A percentile compares a stretch with the other conserved stretches of the same genome.
Evolutionary conservation across 805 yeast species (phyloP).

Genomic region (Starmerella apis): DNA sequence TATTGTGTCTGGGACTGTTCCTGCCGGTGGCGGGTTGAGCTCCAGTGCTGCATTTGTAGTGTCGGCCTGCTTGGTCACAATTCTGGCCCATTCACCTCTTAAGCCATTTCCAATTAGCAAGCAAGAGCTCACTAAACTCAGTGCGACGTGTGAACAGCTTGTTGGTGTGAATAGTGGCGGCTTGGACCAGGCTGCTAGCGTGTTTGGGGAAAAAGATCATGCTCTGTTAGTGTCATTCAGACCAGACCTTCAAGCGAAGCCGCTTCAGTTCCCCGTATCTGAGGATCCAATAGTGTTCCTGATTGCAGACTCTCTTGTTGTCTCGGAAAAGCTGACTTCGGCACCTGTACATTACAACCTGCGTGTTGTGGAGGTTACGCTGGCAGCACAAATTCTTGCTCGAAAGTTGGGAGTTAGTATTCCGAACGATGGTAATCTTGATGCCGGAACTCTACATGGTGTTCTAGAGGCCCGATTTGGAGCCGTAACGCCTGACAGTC

Average conservation of each 20-base stretch:
- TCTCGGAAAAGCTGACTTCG: conserved; percentile 56
- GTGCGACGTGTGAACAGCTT: conserved; percentile 57
- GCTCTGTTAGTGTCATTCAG: conserved; percentile 51
- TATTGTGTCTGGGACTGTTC: conserved; percentile 53
- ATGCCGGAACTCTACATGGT: conserved; percentile 54
- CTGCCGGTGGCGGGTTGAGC: conserved; percentile 61
- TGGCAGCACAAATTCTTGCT: conserved; percentile 55
- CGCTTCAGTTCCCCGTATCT: conserved; percentile 44
- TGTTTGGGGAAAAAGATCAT: conserved; percentile 50
- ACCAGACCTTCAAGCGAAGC: conserved; percentile 46
- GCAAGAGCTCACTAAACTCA: conserved; percentile 45
- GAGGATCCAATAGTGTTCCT: conserved; percentile 42
- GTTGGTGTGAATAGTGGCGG: conserved; percentile 74
- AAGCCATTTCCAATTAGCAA: conserved; percentile 39
- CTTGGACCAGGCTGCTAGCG: conserved; percentile 65
- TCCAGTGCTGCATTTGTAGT: conserved; percentile 67
- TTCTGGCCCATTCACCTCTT: conserved; percentile 37
- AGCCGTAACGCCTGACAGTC: conserved; percentile 34
- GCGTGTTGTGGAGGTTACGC: conserved; percentile 60
- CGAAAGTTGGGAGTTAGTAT: conserved; percentile 35
- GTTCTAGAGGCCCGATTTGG: conserved; percentile 43
- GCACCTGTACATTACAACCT: conserved; percentile 61
- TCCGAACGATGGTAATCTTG: conserved; percentile 42
- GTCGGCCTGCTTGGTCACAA: conserved; percentile 47
- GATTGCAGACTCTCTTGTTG: conserved; percentile 53